Conservation (phyloP, 169 alveolate species). For the Plasmodium malariae region DNA sequence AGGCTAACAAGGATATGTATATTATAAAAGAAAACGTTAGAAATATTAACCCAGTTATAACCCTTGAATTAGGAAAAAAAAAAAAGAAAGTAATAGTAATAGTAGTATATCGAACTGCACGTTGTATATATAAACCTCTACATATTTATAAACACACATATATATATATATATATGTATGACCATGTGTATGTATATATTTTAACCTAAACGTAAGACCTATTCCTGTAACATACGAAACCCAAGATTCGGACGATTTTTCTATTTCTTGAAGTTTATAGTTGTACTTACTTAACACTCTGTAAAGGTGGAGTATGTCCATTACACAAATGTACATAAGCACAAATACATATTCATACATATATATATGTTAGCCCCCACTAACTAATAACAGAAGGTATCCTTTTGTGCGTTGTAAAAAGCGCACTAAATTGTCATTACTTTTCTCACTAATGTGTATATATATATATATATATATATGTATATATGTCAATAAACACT, state of each 20-base stretch:
- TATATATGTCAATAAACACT: no score
- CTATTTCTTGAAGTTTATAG: slow-evolving; percentile 77
- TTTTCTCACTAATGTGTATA: neutral
- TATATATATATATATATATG: no score
- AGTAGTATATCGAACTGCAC: no score
- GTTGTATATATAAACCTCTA: no score
- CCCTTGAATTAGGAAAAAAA: slow-evolving; percentile 78
- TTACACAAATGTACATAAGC: no score
- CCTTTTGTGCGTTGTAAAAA: no score
- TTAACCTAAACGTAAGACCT: slow-evolving; percentile 41
- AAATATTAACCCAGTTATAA: slow-evolving; percentile 78
- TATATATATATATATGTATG: neutral
- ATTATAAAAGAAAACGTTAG: slow-evolving; percentile 77
- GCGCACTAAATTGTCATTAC: no score
- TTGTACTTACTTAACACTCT: slow-evolving; percentile 79
- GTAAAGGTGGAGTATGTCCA: no score
- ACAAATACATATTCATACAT: no score
- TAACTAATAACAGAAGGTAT: no score
- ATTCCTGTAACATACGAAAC: slow-evolving; percentile 75
- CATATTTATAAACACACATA: neutral
- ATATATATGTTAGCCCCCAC: no score
- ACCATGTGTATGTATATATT: neutral
- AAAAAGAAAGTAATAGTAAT: neutral
- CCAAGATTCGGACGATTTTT: slow-evolving; percentile 67
- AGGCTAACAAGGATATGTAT: slow-evolving; percentile 77